Base-by-base conservation (phyloP, 306 rosid species). In the Argentina anserina region DNA sequence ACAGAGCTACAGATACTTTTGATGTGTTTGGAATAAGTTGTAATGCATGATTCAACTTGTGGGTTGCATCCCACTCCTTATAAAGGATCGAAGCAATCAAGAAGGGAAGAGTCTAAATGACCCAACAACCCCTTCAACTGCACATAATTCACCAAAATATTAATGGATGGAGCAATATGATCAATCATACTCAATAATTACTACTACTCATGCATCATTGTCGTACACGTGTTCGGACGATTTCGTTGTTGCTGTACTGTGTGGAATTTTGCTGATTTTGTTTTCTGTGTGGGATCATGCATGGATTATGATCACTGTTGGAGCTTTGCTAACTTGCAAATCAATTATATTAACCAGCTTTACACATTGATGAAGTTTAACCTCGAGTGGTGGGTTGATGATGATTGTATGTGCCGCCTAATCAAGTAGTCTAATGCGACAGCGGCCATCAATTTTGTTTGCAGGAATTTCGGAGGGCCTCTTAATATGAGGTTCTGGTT, bases 171-270 rank as follows among this genome's bases (percentile, higher is more conserved):
- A 53, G 50, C 49, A 36, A 60, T 56, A 37, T 71, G 78, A 79
- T 53, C 70, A 73, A 67, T 78, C 84, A 72, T 56, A 69, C 55
- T 70, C 77, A 33, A n/a, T 33, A 5, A 17, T 34, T 33, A 31
- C 36, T 49, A 5, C 40, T 0, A 33, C 41, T 12, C 36, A 69
- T 71, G 28, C 83, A 73, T 81, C 78, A 42, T 7, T 47, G 70
- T 83, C 84, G 81, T 87, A 85, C 91, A 91, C 92, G 92, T 75
- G 89, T 84, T 65, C 39, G 15, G 34, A 52, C 71, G 42, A 69
- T 73, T 70, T 56, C 9, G 55, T 4, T 1, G n/a, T 29, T 7
- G 70, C 41, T 58, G 42, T 67, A 25, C 11, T 15, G 11, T 9
- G 23, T 67, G 71, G 71, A 67, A 43, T 67, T 67, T 43, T 17